Conservation (phyloP, 129 eudicot species). For the Calendula officinalis region DNA sequence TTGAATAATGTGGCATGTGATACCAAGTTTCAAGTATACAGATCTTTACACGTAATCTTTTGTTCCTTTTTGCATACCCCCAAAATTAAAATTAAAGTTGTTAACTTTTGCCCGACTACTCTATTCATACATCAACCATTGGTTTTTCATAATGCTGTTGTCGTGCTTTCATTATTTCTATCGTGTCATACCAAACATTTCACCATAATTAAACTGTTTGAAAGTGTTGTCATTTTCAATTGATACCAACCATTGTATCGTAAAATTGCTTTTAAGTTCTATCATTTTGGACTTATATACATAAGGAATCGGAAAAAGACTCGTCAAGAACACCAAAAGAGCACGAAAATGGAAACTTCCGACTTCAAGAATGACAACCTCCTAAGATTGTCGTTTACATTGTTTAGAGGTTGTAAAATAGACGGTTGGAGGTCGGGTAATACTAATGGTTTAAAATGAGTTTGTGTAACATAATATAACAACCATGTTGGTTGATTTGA, state of each 20-base stretch:
- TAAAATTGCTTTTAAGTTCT: neutral
- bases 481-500: too few species aligned
- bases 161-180: constrained; percentile 19
- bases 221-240: constrained; percentile 1
- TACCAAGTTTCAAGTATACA: constrained; percentile 40
- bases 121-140: constrained; percentile 15
- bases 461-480: too few species aligned
- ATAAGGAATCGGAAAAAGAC: neutral
- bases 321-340: neutral
- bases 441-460: neutral
- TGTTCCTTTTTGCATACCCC: constrained; percentile 43
- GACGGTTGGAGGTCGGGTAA: neutral
- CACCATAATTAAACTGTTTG: neutral
- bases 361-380: constrained; percentile 15
- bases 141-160: constrained; percentile 14
- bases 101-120: constrained; percentile 28
- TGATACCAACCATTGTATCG: constrained; percentile 1
- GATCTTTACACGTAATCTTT: constrained; percentile 60
- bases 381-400: neutral
- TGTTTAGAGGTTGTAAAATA: neutral
- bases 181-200: neutral
- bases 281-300: constrained; percentile 1
- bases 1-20: constrained; percentile 58
- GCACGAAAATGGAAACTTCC: constrained; percentile 8
- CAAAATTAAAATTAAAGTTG: constrained; percentile 23